Evolutionary conservation across 1,284 basidiomycete genomes (phyloP).

Genomic region (Spongiforma sp.): DNA sequence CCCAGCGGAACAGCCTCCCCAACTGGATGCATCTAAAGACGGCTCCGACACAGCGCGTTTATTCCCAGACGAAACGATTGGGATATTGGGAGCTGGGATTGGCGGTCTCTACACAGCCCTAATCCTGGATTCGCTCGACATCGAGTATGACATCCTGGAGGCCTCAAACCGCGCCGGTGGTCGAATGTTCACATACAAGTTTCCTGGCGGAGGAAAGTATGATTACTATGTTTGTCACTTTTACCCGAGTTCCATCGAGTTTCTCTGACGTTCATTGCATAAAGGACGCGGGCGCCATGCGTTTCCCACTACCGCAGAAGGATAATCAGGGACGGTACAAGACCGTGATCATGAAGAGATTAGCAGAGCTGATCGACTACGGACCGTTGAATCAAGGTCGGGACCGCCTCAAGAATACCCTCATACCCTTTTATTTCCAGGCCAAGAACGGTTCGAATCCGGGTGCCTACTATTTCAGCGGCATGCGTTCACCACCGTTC

Average conservation of each 20-base stretch:
- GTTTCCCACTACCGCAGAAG: slow-evolving; percentile 24
- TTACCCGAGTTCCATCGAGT: not conserved
- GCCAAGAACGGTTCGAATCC: slow-evolving; percentile 4
- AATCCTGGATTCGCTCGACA: slow-evolving; percentile 39
- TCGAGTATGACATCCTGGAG: slow-evolving; percentile 42
- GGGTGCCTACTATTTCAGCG: slow-evolving; percentile 21
- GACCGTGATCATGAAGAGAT: slow-evolving; percentile 35
- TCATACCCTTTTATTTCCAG: slow-evolving; percentile 18
- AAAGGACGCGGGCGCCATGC: slow-evolving; percentile 42
- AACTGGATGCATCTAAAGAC: too few species aligned
- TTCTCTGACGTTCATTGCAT: not conserved
- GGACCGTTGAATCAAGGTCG: slow-evolving; percentile 19
- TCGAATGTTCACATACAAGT: slow-evolving; percentile 40
- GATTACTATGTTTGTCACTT: slow-evolving; percentile 23
- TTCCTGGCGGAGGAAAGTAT: slow-evolving; percentile 20
- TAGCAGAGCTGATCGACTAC: slow-evolving; percentile 33
- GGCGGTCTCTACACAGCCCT: slow-evolving; percentile 45
- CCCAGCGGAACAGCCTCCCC: too few species aligned
- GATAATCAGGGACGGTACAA: slow-evolving; percentile 18
- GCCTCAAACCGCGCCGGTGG: slow-evolving; percentile 36
- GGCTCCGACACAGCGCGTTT: too few species aligned
- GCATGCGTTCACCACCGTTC: slow-evolving; percentile 12
- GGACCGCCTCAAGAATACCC: slow-evolving; percentile 5
- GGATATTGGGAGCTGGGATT: slow-evolving; percentile 31
- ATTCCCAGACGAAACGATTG: slow-evolving; percentile 16